phyloP scores from a whole-genome alignment of 2,329 filamentous ascomycete genomes.

The Microdochium nivale region DNA sequence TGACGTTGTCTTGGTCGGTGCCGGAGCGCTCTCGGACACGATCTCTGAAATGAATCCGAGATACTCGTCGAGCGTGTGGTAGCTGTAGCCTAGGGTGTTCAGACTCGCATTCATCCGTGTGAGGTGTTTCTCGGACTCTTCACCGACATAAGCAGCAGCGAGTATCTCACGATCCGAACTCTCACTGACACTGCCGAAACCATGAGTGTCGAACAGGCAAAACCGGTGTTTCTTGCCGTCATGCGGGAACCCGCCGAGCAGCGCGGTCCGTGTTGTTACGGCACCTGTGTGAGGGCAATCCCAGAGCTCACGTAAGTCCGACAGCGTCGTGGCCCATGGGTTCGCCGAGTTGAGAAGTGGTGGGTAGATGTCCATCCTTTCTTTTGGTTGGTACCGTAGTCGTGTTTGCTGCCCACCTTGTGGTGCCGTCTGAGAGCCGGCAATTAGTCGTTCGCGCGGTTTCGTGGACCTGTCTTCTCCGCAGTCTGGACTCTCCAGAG shows the following conservation, averaged over 20 bases:
- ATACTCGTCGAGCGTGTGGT: slow-evolving; percentile 49
- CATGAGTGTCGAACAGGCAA: slow-evolving; percentile 49
- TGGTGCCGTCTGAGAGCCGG: too few species aligned
- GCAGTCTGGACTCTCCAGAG: too few species aligned
- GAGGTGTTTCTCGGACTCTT: slow-evolving; percentile 1
- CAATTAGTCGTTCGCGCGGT: too few species aligned
- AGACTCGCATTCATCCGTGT: slow-evolving; percentile 35
- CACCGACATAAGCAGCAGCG: slow-evolving; percentile 11
- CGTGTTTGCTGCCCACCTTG: too few species aligned
- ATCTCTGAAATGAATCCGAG: slow-evolving; percentile 46
- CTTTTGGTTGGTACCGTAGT: neutral
- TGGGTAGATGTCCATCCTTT: slow-evolving; percentile 36
- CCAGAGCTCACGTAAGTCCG: slow-evolving; percentile 55
- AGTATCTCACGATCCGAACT: slow-evolving; percentile 3
- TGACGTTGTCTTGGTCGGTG: slow-evolving; percentile 1
- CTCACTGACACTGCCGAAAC: slow-evolving; percentile 4
- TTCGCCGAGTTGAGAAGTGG: slow-evolving; percentile 68
- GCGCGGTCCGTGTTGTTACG: slow-evolving; percentile 64
- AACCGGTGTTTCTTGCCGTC: slow-evolving; percentile 53
- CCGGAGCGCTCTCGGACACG: slow-evolving; percentile 11
- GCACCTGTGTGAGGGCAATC: slow-evolving; percentile 56
- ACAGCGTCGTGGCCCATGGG: slow-evolving; percentile 63
- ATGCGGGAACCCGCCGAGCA: slow-evolving; percentile 57
- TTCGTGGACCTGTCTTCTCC: too few species aligned
- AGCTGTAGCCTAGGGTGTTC: slow-evolving; percentile 71